Base-by-base conservation (phyloP, 2,329 filamentous ascomycete genomes). In the Trichoderma cornu-damae region DNA sequence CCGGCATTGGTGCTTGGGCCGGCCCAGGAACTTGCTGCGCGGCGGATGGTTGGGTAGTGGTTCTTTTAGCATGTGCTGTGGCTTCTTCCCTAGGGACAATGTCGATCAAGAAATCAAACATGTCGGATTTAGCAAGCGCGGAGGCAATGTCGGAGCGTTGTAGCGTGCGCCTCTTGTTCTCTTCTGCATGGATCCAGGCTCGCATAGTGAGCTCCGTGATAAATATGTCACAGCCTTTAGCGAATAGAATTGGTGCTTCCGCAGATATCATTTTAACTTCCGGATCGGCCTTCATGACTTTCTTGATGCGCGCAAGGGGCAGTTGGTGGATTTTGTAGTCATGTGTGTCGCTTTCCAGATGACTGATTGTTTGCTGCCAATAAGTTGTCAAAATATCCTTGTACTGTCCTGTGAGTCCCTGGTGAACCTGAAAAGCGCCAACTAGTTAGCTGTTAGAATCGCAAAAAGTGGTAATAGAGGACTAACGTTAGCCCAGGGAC, bases 181-280 rank as follows among this genome's bases (percentile, higher is more conserved):
- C 94, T 70, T 99, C 94, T 14, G 94, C 94, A 67, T 99, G 94
- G 62, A 99, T 99, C 94, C 94, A 99, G 46, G 94, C 94, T 62
- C 94, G 90, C 94, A 99, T 99, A 6, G 94, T 99, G 60, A 99
- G 80, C 74, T 99, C 94, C 1, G 92, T 96, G 69, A 99, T 99
- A 76, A 99, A 99, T 69, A 97, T 96, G 70, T 99, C 94, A 73
- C 94, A 97, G 35, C 93, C 94, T 74, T 99, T 99, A 51, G 94
- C 94, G 68, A 99, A 99, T 12, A 99, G 79, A 65, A 99, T 99
- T 1, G 94, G 94, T 1, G 94, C 94, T 75, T 99, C 94, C 7
- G 94, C 94, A 3, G 92, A 97, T 62, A 99, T 99, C 94, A 99
- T 99, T 79, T 99, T 99, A 47, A 99, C 94, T 68, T 99, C 94